Evolutionary conservation across 495 filamentous ascomycete genomes (phyloP).

Genomic region (Tuber borchii): DNA sequence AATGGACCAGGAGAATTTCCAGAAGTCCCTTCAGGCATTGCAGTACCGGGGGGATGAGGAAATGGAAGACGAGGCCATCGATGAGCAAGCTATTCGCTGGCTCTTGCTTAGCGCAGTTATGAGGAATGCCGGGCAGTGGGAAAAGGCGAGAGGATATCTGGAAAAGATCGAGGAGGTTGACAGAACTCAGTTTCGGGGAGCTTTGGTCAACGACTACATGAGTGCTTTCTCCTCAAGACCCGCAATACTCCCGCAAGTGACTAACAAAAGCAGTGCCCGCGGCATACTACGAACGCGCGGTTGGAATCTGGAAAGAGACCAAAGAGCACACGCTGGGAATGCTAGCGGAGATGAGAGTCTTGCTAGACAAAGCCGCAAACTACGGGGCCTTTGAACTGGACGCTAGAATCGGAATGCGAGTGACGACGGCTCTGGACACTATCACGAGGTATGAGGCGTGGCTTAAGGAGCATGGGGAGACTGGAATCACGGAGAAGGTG

Average conservation of each 20-base stretch:
- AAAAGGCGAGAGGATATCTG: constrained; percentile 60
- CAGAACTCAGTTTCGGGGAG: constrained; percentile 62
- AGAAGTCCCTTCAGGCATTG: constrained; percentile 56
- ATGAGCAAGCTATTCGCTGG: constrained; percentile 66
- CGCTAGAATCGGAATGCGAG: constrained; percentile 73
- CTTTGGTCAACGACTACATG: constrained; percentile 71
- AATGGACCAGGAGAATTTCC: constrained; percentile 60
- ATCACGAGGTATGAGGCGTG: constrained; percentile 46
- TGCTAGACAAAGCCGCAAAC: constrained; percentile 56
- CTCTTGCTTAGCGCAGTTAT: constrained; percentile 62
- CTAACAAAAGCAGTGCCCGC: constrained; percentile 51
- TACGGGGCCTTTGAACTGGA: constrained; percentile 89
- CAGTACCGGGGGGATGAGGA: constrained; percentile 57
- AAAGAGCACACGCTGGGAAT: constrained; percentile 10
- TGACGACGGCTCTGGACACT: constrained; percentile 72
- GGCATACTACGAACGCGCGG: constrained; percentile 86
- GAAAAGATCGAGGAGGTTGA: constrained; percentile 54
- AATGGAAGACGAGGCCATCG: constrained; percentile 56
- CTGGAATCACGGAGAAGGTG: not conserved
- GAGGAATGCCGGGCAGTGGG: constrained; percentile 55
- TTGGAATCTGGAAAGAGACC: constrained; percentile 59
- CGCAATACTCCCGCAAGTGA: not conserved
- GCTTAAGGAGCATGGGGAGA: constrained; percentile 10
- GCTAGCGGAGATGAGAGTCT: constrained; percentile 30
- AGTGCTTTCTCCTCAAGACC: constrained; percentile 18